Percentiles rank a stretch among this genome's conserved stretches.
These are phyloP conservation scores for Phialophora expanda DNA, from an alignment of 2,329 filamentous ascomycete species.

Conservation along the genomic window DNA sequence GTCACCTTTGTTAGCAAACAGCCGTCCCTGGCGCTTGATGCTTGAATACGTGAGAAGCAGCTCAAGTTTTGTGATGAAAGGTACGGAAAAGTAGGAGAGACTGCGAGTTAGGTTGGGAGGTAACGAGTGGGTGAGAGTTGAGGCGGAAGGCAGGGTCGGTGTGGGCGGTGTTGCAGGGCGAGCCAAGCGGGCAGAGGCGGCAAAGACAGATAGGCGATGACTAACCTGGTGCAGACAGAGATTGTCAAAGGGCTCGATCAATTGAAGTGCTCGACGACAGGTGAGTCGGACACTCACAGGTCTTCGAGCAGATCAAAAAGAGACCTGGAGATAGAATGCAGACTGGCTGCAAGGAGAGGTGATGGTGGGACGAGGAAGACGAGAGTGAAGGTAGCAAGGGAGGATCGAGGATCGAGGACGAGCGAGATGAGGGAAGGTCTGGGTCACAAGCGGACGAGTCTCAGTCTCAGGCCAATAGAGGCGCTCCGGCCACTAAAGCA, in stretches of 20 bases:
- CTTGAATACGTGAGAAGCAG: slow-evolving; percentile 3
- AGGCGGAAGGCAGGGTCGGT: slow-evolving; percentile 20
- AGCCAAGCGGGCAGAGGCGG: slow-evolving; percentile 19
- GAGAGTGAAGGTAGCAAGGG: slow-evolving; percentile 12
- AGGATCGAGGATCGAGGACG: slow-evolving; percentile 5
- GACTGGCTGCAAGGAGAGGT: slow-evolving; percentile 1
- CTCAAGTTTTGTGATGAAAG: not conserved
- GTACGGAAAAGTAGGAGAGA: slow-evolving; percentile 1
- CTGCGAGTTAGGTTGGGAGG: not conserved
- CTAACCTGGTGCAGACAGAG: slow-evolving; percentile 31
- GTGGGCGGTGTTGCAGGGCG: slow-evolving; percentile 23
- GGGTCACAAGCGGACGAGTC: slow-evolving; percentile 11
- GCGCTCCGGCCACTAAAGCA: slow-evolving; percentile 1
- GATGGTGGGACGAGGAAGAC: slow-evolving; percentile 12
- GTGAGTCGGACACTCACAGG: slow-evolving; percentile 36
- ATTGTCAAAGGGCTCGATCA: slow-evolving; percentile 6
- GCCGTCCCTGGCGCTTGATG: not conserved
- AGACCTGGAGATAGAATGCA: slow-evolving; percentile 3
- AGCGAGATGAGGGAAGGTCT: slow-evolving; percentile 13
- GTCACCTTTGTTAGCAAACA: slow-evolving; percentile 29
- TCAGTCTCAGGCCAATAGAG: not conserved
- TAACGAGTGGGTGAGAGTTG: slow-evolving; percentile 6
- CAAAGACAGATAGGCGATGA: slow-evolving; percentile 18
- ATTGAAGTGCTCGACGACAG: slow-evolving; percentile 26
- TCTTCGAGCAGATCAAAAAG: slow-evolving; percentile 15